These are phyloP conservation scores for Pseudocercospora pini-densiflorae DNA, from an alignment of 2,329 filamentous ascomycete genomes.

Conservation along the genomic window DNA sequence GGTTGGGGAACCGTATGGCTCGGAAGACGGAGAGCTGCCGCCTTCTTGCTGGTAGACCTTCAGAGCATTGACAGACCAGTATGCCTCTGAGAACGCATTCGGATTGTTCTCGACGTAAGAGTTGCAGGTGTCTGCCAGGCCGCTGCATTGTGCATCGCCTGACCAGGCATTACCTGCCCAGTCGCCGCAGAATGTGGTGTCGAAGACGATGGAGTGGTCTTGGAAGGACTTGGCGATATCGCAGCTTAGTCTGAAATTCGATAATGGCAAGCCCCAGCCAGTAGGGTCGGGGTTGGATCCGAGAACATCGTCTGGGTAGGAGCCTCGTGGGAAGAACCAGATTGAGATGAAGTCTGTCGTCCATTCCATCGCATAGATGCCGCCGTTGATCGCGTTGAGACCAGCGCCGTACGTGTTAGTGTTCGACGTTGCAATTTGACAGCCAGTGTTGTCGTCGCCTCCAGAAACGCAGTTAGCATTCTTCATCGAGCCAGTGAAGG, in stretches of 20 bases:
- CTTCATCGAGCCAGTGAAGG: constrained; percentile 70
- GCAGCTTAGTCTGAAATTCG: constrained; percentile 62
- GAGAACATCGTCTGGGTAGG: constrained; percentile 49
- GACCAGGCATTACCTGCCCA: constrained; percentile 44
- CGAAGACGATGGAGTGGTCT: constrained; percentile 63
- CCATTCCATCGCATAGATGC: constrained; percentile 45
- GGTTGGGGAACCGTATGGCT: background rate
- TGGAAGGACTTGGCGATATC: constrained; percentile 42
- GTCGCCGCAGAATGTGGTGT: constrained; percentile 56
- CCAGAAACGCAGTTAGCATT: constrained; percentile 45
- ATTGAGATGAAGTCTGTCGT: constrained; percentile 37
- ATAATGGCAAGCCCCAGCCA: constrained; percentile 65
- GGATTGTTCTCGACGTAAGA: constrained; percentile 42
- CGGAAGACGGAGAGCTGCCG: background rate
- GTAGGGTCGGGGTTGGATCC: constrained; percentile 59
- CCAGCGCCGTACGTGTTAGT: constrained; percentile 40
- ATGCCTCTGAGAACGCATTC: constrained; percentile 43
- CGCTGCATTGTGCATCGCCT: constrained; percentile 38
- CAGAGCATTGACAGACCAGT: constrained; percentile 48
- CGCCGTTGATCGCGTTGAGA: constrained; percentile 52
- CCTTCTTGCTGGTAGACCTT: constrained; percentile 42
- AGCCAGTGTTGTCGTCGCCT: constrained; percentile 42
- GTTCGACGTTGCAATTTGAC: constrained; percentile 56
- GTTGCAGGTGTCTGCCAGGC: constrained; percentile 34
- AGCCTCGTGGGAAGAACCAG: constrained; percentile 45